Conservation (phyloP, 2,329 filamentous ascomycete species). For the Xylariaceae sp. region DNA sequence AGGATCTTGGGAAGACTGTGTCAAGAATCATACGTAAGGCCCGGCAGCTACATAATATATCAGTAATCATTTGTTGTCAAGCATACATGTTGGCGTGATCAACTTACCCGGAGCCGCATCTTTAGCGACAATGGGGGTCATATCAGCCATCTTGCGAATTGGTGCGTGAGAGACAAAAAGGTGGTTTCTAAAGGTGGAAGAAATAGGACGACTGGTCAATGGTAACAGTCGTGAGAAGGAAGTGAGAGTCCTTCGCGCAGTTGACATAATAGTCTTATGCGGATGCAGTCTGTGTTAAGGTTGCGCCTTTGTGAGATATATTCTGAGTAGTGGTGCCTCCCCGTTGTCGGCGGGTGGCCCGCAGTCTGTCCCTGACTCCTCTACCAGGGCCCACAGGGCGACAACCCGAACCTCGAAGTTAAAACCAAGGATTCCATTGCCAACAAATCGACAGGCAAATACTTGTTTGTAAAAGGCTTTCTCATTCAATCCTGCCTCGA, state of each 20-base stretch:
- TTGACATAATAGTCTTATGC: constrained; percentile 18
- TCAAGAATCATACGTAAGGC: constrained; percentile 57
- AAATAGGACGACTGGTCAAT: neutral
- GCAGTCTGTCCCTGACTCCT: neutral
- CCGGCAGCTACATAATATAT: constrained; percentile 47
- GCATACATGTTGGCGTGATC: no score
- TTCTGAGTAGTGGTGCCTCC: neutral
- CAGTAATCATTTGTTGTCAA: no score
- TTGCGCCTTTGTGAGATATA: no score
- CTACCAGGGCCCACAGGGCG: neutral
- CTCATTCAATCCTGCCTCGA: no score
- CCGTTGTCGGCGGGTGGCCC: neutral
- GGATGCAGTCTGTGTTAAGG: no score
- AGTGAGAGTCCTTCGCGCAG: constrained; percentile 18
- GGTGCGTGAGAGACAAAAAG: constrained; percentile 26
- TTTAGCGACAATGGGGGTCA: constrained; percentile 51
- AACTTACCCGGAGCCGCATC: constrained; percentile 56
- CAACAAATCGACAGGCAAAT: no score
- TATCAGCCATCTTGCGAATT: constrained; percentile 44
- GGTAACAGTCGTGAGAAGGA: constrained; percentile 12
- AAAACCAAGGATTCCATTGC: no score
- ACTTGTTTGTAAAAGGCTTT: no score
- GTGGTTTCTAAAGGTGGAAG: constrained; percentile 14
- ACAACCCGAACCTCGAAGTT: neutral
- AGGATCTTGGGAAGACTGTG: no score